Conservation (phyloP, 2,329 filamentous ascomycete genomes). For the Sporothrix curviconia region DNA sequence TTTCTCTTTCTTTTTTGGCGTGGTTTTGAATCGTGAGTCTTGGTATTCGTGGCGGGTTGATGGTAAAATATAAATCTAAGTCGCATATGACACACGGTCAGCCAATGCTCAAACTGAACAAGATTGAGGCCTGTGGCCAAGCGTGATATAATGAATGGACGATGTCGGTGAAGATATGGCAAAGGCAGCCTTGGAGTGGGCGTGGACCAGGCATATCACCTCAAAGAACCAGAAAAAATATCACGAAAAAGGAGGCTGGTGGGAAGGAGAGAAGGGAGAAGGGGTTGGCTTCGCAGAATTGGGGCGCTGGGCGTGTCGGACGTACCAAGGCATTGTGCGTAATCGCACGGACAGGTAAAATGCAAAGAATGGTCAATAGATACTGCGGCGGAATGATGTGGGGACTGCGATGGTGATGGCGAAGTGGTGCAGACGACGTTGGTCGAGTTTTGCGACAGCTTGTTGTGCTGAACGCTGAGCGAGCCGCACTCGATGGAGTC, state of each 20-base stretch:
- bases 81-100: constrained; percentile 9
- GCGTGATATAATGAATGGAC: too few relatives aligned
- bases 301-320: background rate
- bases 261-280: background rate
- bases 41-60: too few relatives aligned
- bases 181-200: too few relatives aligned
- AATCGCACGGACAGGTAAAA: constrained; percentile 21
- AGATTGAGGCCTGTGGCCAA: too few relatives aligned
- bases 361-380: constrained; percentile 24
- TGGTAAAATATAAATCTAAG: too few relatives aligned
- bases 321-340: constrained; percentile 11
- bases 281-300: background rate
- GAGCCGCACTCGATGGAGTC: constrained; percentile 11
- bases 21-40: too few relatives aligned
- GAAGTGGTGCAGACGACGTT: constrained; percentile 14
- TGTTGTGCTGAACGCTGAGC: constrained; percentile 21
- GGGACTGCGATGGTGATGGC: constrained; percentile 22
- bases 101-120: too few relatives aligned
- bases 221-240: background rate
- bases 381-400: constrained; percentile 26
- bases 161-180: too few relatives aligned
- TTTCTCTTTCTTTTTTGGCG: background rate
- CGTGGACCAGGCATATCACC: background rate
- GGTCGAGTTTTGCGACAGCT: constrained; percentile 22
- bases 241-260: constrained; percentile 5